Conservation (phyloP, 805 yeast genomes). For the Pichia occidentalis region DNA sequence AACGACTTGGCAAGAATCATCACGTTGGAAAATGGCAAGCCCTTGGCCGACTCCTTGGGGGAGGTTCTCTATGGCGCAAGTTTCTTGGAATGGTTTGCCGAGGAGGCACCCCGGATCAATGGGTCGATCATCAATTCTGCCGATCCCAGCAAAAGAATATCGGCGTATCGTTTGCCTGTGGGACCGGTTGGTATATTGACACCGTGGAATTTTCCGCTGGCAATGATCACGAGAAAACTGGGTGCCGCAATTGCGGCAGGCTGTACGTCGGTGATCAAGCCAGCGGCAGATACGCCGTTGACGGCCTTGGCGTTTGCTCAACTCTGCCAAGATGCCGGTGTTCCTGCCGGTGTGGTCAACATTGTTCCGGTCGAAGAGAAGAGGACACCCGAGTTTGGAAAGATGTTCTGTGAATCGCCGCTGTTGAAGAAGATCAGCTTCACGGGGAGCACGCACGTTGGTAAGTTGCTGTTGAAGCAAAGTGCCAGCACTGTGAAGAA, state of each 20-base stretch:
- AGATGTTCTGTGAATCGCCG: constrained; percentile 47
- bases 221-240: constrained; percentile 68
- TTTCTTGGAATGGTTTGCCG: constrained; percentile 84
- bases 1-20: constrained; percentile 62
- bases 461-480: constrained; percentile 58
- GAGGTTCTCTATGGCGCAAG: constrained; percentile 65
- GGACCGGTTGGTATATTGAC: constrained; percentile 77
- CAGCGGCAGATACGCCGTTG: constrained; percentile 71
- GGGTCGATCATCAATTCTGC: constrained; percentile 60
- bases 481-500: constrained; percentile 57
- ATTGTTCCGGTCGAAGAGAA: constrained; percentile 44
- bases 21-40: constrained; percentile 72
- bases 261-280: constrained; percentile 70
- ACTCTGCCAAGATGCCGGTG: constrained; percentile 57
- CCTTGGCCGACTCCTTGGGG: constrained; percentile 61
- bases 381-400: constrained; percentile 43
- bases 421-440: constrained; percentile 61
- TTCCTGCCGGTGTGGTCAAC: constrained; percentile 66
- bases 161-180: constrained; percentile 60
- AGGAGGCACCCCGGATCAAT: constrained; percentile 64
- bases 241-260: constrained; percentile 84
- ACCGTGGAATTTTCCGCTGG: constrained; percentile 82
- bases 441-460: constrained; percentile 73
- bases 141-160: constrained; percentile 40
- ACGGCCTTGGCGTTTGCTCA: constrained; percentile 62